Evolutionary conservation across 257 asterid genomes (phyloP).

Genomic region (Ajuga chamaepitys): DNA sequence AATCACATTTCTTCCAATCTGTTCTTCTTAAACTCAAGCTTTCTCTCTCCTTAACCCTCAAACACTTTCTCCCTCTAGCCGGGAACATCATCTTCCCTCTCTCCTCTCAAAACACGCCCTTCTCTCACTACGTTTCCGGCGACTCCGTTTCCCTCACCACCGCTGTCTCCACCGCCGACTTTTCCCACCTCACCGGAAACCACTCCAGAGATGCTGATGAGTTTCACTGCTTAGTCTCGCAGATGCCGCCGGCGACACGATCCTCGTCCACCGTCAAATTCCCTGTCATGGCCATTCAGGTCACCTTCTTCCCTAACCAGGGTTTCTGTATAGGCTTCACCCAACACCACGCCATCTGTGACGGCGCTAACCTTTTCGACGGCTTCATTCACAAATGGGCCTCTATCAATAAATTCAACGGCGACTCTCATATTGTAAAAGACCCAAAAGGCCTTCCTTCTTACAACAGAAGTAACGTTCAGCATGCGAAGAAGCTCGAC

Average conservation of each 20-base stretch:
- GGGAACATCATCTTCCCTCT: slow-evolving; percentile 3
- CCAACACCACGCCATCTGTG: not conserved
- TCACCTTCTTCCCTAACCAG: not conserved
- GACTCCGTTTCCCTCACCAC: slow-evolving; percentile 11
- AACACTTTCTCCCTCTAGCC: not conserved
- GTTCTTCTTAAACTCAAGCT: not conserved
- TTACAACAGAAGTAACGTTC: not conserved
- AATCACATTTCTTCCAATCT: not conserved
- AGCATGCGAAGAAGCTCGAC: not conserved
- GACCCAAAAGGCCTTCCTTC: not conserved
- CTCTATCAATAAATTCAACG: not conserved
- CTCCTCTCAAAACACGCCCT: not conserved
- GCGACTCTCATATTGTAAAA: not conserved
- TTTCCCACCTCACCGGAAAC: slow-evolving; percentile 4
- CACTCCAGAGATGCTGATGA: slow-evolving; percentile 19
- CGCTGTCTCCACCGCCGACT: slow-evolving; percentile 18
- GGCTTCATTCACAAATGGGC: not conserved
- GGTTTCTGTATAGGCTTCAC: not conserved
- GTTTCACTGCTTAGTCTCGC: slow-evolving; percentile 23
- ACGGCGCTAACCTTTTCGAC: not conserved
- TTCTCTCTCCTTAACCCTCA: not conserved
- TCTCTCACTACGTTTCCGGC: not conserved
- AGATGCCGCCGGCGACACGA: not conserved
- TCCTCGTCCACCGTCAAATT: not conserved
- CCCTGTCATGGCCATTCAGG: not conserved